Evolutionary conservation across 768 basidiomycete species (phyloP).

Genomic region (Multifurca ochricompacta): DNA sequence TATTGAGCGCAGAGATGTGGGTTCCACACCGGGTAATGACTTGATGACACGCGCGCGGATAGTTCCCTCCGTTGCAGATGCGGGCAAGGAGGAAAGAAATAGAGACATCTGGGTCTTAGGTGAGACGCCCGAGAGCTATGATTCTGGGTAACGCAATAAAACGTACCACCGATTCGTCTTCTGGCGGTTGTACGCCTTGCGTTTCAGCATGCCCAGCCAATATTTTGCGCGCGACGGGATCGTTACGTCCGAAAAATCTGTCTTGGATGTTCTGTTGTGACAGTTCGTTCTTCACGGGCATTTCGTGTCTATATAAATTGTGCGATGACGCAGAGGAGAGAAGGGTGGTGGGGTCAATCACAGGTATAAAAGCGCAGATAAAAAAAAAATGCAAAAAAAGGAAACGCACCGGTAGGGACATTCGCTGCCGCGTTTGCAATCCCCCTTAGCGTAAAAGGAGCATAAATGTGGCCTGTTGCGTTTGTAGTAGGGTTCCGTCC

Average conservation of each 20-base stretch:
- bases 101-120: slow-evolving; percentile 58
- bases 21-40: slow-evolving; percentile 55
- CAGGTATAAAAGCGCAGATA: neutral
- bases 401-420: slow-evolving; percentile 74
- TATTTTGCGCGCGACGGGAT: slow-evolving; percentile 92
- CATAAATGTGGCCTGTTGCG: slow-evolving; percentile 91
- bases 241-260: slow-evolving; percentile 86
- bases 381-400: neutral
- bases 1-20: slow-evolving; percentile 68
- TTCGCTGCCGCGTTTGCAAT: slow-evolving; percentile 83
- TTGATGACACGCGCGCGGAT: slow-evolving; percentile 65
- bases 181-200: slow-evolving; percentile 83
- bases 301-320: slow-evolving; percentile 66
- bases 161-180: slow-evolving; percentile 79
- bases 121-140: slow-evolving; percentile 14
- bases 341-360: too few species aligned
- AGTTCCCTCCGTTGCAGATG: slow-evolving; percentile 59
- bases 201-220: slow-evolving; percentile 68
- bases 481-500: slow-evolving; percentile 96
- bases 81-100: slow-evolving; percentile 73
- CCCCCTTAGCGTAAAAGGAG: slow-evolving; percentile 92
- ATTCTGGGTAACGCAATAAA: neutral
- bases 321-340: too few species aligned
- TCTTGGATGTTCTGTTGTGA: slow-evolving; percentile 92
- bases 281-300: slow-evolving; percentile 72